Conservation (phyloP, 805 yeast genomes). For the Candida pseudoglaebosa region DNA sequence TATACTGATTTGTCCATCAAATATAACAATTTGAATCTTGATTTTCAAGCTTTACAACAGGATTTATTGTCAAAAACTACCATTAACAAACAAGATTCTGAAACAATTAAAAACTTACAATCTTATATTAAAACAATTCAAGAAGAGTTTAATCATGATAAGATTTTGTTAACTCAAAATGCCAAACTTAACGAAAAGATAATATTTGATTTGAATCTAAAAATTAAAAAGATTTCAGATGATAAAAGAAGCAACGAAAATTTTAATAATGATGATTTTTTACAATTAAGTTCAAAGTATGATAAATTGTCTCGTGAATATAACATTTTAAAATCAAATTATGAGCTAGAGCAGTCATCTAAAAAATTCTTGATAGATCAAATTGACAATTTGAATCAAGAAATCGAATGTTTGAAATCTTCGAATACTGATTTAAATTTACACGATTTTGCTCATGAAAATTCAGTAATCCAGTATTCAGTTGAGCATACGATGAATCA, state of each 20-base stretch:
- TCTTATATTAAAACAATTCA: conserved; percentile 23
- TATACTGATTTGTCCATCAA: conserved; percentile 31
- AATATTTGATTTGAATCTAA: conserved; percentile 28
- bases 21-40: conserved; percentile 20
- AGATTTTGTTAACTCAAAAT: conserved; percentile 27
- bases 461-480: conserved; percentile 5
- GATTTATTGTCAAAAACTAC: conserved; percentile 23
- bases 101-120: conserved; percentile 24
- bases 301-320: conserved; percentile 29
- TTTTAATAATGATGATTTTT: conserved; percentile 7
- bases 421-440: neutral
- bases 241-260: conserved; percentile 12
- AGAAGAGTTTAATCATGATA: conserved; percentile 24
- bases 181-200: conserved; percentile 28
- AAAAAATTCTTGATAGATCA: conserved; percentile 52
- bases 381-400: conserved; percentile 45
- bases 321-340: conserved; percentile 44
- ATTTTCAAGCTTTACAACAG: conserved; percentile 27
- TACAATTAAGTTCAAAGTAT: conserved; percentile 23
- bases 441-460: neutral
- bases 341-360: conserved; percentile 50
- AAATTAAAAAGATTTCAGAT: conserved; percentile 16
- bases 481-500: conserved; percentile 21
- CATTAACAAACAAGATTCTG: conserved; percentile 24
- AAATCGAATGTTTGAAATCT: conserved; percentile 15